phyloP scores from a whole-genome alignment of 345 rosid species.

The Ailanthus altissimus region DNA sequence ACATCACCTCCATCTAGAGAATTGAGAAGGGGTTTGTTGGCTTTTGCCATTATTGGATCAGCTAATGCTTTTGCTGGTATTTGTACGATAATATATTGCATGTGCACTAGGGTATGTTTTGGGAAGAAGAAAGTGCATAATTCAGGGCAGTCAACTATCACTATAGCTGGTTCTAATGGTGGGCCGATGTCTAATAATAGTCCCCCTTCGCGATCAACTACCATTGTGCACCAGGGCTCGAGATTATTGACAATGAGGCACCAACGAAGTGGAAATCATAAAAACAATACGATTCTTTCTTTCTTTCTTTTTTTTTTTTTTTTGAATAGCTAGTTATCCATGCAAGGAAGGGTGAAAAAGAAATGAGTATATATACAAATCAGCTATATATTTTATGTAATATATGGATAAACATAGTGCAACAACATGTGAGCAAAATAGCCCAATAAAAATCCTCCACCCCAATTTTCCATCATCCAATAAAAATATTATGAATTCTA shows the following conservation, averaged over 20 bases:
- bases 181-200: conserved; percentile 48
- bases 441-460: background rate
- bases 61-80: conserved; percentile 60
- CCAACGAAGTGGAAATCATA: conserved; percentile 70
- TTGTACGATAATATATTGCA: conserved; percentile 59
- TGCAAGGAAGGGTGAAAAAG: no score
- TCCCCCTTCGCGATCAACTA: conserved; percentile 57
- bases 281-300: no score
- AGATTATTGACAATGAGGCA: conserved; percentile 59
- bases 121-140: conserved; percentile 80
- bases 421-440: background rate
- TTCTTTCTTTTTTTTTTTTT: no score
- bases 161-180: conserved; percentile 60
- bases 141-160: conserved; percentile 84
- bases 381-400: background rate
- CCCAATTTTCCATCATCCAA: no score
- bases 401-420: background rate
- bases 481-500: no score
- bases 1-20: conserved; percentile 36
- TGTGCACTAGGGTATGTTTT: conserved; percentile 63
- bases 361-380: no score
- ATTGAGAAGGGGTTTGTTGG: conserved; percentile 60
- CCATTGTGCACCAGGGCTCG: conserved; percentile 73
- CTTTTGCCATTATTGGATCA: conserved; percentile 70
- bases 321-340: no score